Percentiles rank a stretch among this genome's conserved stretches.
Conservation (phyloP, 1,284 basidiomycete species). For the Limonomyces culmigenus region DNA sequence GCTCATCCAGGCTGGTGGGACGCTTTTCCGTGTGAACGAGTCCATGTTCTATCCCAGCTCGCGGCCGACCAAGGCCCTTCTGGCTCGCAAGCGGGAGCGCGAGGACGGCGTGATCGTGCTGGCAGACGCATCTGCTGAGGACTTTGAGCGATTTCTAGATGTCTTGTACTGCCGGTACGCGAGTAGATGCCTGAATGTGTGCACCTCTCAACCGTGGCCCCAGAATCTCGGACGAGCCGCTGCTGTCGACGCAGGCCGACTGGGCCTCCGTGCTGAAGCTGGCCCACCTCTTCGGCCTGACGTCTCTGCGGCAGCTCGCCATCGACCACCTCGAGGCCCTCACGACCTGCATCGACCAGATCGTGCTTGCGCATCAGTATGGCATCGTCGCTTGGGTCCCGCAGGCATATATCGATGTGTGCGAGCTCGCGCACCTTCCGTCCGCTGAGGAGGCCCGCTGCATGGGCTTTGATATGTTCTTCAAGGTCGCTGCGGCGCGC, state of each 20-base stretch:
- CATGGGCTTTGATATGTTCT: background rate
- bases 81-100: too few species aligned
- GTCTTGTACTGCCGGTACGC: background rate
- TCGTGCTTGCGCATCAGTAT: constrained; percentile 7
- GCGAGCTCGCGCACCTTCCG: background rate
- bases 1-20: too few species aligned
- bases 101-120: too few species aligned
- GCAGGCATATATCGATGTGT: constrained; percentile 3
- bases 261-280: constrained; percentile 1
- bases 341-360: constrained; percentile 7
- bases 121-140: too few species aligned
- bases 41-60: too few species aligned
- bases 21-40: too few species aligned
- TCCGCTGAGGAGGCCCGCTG: background rate
- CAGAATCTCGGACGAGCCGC: too few species aligned
- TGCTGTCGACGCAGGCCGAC: too few species aligned
- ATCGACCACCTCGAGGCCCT: constrained; percentile 4
- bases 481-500: background rate
- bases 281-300: background rate
- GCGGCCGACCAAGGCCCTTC: too few species aligned
- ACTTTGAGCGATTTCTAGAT: constrained; percentile 1
- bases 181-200: too few species aligned
- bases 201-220: too few species aligned
- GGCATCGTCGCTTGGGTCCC: constrained; percentile 4
- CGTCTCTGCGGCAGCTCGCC: constrained; percentile 3